Evolutionary conservation across 2,329 filamentous ascomycete genomes (phyloP).

Genomic region (Cryphonectria nitschkei): DNA sequence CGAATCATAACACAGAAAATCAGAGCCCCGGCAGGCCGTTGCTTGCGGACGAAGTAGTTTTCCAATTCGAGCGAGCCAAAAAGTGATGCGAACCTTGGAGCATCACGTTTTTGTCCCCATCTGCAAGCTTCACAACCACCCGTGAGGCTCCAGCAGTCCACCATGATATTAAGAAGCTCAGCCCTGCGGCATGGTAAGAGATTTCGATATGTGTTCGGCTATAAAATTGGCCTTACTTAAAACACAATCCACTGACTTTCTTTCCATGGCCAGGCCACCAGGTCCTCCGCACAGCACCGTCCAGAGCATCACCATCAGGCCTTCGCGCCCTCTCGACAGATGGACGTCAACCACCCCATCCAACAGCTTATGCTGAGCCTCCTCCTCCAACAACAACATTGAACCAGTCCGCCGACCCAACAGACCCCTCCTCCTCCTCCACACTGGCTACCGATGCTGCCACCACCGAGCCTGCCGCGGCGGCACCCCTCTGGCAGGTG

Average conservation of each 20-base stretch:
- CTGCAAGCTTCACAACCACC: constrained; percentile 22
- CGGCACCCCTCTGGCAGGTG: constrained; percentile 29
- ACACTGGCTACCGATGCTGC: not conserved
- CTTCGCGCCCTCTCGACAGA: constrained; percentile 44
- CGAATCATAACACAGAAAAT: not conserved
- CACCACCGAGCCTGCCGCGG: constrained; percentile 29
- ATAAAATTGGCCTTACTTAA: not conserved
- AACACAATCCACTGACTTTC: constrained; percentile 31
- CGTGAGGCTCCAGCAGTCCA: constrained; percentile 35
- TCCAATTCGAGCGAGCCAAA: constrained; percentile 14
- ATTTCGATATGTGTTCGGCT: not conserved
- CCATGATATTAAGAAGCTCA: constrained; percentile 61
- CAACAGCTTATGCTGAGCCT: constrained; percentile 32
- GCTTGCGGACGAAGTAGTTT: not conserved
- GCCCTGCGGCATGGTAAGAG: constrained; percentile 57
- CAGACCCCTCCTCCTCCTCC: constrained; percentile 2
- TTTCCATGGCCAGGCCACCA: constrained; percentile 50
- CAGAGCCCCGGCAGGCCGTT: not conserved
- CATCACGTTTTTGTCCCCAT: constrained; percentile 12
- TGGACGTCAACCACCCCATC: constrained; percentile 35
- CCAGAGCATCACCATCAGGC: constrained; percentile 43
- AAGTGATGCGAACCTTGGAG: not conserved
- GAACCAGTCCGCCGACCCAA: constrained; percentile 1
- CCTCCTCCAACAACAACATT: constrained; percentile 25
- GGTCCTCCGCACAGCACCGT: constrained; percentile 53